Evolutionary conservation across 345 rosid genomes (phyloP).

Genomic region (Brassica incana): DNA sequence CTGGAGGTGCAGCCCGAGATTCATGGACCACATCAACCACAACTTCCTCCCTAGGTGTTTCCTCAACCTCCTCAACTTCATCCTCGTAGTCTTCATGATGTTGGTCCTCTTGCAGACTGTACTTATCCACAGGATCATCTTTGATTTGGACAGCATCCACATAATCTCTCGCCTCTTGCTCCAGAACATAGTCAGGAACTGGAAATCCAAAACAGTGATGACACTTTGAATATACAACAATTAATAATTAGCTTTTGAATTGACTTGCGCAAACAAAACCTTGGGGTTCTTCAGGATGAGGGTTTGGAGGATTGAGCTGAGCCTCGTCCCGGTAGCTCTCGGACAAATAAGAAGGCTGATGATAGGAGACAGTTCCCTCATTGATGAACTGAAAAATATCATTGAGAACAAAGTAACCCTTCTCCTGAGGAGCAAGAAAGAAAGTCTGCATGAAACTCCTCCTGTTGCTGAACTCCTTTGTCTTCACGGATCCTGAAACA

Average conservation of each 20-base stretch:
- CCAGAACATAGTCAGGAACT: slow-evolving; percentile 73
- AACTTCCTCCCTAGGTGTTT: slow-evolving; percentile 60
- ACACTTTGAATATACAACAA: too few species aligned
- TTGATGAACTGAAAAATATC: slow-evolving; percentile 83
- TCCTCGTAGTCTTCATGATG: slow-evolving; percentile 56
- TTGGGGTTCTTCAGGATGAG: slow-evolving; percentile 66
- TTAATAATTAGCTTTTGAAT: not conserved
- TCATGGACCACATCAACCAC: slow-evolving; percentile 51
- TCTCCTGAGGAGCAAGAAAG: slow-evolving; percentile 95
- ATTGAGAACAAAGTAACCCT: slow-evolving; percentile 85
- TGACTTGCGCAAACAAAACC: slow-evolving; percentile 47
- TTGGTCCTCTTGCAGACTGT: slow-evolving; percentile 58
- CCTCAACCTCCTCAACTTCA: slow-evolving; percentile 60
- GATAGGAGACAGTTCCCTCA: slow-evolving; percentile 52
- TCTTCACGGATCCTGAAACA: slow-evolving; percentile 85
- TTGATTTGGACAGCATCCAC: slow-evolving; percentile 64
- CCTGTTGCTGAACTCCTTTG: slow-evolving; percentile 56
- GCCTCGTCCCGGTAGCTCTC: slow-evolving; percentile 52
- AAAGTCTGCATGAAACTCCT: slow-evolving; percentile 84
- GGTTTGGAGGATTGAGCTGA: slow-evolving; percentile 50
- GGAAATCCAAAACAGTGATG: not conserved
- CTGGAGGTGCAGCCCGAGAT: slow-evolving; percentile 44
- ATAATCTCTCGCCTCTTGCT: slow-evolving; percentile 78
- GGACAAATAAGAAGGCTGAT: slow-evolving; percentile 50
- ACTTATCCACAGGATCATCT: slow-evolving; percentile 68